Conservation (phyloP, 305 asterid species). For the Fraxinus dipetala region DNA sequence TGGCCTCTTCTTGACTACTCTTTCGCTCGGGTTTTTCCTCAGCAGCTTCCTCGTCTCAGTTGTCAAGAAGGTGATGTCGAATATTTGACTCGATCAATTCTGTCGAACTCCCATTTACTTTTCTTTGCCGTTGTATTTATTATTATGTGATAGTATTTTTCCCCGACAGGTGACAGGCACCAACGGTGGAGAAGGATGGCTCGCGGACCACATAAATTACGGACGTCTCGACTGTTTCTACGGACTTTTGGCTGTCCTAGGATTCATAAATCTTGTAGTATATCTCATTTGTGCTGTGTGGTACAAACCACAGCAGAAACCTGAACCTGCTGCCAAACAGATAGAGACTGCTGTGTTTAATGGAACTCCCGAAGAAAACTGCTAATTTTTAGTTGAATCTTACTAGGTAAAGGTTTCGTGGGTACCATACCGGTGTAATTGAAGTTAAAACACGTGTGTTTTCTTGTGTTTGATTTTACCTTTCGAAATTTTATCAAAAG, state of each 20-base stretch:
- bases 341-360: conserved; percentile 23
- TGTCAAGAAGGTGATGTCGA: conserved; percentile 45
- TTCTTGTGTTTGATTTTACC: neutral
- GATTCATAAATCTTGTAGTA: conserved; percentile 47
- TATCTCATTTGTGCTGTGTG: conserved; percentile 55
- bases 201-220: conserved; percentile 61
- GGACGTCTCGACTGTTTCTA: conserved; percentile 80
- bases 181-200: conserved; percentile 54
- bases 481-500: neutral
- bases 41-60: conserved; percentile 68
- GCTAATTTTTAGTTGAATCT: conserved; percentile 12
- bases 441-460: neutral
- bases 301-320: conserved; percentile 41
- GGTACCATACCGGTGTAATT: neutral
- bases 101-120: neutral
- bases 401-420: neutral
- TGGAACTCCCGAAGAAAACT: conserved; percentile 31
- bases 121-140: neutral
- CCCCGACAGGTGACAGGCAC: neutral
- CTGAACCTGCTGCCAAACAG: conserved; percentile 25
- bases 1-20: conserved; percentile 75
- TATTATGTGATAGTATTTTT: neutral
- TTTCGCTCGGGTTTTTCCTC: conserved; percentile 68
- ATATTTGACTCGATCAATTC: neutral
- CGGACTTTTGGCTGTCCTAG: conserved; percentile 53